Percentiles rank a stretch among this genome's conserved stretches.
phyloP scores from a whole-genome alignment of 768 basidiomycete species.

The Tulasnella sp. region DNA sequence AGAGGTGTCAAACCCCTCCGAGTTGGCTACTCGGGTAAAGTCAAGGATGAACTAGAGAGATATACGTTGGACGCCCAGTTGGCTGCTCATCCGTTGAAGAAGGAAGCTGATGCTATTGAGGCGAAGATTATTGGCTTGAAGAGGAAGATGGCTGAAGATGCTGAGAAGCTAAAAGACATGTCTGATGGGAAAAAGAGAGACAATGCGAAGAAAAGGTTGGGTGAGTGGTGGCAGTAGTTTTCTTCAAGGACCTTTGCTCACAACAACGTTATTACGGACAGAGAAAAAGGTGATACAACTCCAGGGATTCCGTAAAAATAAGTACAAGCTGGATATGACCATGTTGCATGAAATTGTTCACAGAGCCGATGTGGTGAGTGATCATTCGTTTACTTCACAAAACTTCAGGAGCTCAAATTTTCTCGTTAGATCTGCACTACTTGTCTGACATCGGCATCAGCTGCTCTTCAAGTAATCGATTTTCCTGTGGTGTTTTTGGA shows the following conservation, averaged over 20 bases:
- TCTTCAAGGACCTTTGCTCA: constrained; percentile 13
- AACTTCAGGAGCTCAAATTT: neutral
- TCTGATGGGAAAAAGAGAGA: neutral
- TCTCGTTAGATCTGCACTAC: constrained; percentile 64
- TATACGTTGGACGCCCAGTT: constrained; percentile 55
- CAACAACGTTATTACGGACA: too few relatives aligned
- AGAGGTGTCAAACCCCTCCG: constrained; percentile 60
- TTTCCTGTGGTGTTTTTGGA: constrained; percentile 91
- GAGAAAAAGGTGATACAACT: too few relatives aligned
- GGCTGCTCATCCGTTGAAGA: constrained; percentile 42
- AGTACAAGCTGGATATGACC: neutral
- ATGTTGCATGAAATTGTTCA: constrained; percentile 24
- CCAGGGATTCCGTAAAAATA: too few relatives aligned
- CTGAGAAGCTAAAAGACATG: constrained; percentile 48
- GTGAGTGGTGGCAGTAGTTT: constrained; percentile 23
- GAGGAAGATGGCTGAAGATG: constrained; percentile 48
- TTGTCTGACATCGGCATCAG: constrained; percentile 63
- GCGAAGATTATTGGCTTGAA: constrained; percentile 41
- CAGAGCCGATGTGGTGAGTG: constrained; percentile 21
- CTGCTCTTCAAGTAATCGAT: constrained; percentile 55
- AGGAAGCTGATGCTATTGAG: constrained; percentile 26
- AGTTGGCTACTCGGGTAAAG: constrained; percentile 50
- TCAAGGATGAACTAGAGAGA: constrained; percentile 40
- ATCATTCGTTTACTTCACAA: neutral
- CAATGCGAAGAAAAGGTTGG: neutral